phyloP scores from a whole-genome alignment of 2,329 filamentous ascomycete genomes.

The Pyrenophora tritici-repentis region DNA sequence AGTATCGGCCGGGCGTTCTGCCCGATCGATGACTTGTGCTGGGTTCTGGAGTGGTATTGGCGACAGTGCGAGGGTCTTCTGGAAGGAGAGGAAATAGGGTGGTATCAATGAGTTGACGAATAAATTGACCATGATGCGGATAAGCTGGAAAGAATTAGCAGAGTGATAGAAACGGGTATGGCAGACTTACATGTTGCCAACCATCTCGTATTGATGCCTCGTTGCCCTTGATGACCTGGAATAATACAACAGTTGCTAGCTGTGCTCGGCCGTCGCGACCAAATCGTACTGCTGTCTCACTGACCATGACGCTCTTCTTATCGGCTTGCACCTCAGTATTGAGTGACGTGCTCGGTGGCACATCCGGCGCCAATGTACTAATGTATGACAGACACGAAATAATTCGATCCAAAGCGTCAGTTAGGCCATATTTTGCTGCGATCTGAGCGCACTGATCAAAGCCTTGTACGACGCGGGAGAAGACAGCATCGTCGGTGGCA shows the following conservation, averaged over 20 bases:
- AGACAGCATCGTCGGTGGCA: conserved; percentile 94
- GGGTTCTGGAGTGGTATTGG: conserved; percentile 88
- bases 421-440: conserved; percentile 80
- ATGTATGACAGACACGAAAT: conserved; percentile 89
- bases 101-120: conserved; percentile 95
- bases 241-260: conserved; percentile 91
- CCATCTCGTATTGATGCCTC: conserved; percentile 76
- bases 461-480: conserved; percentile 87
- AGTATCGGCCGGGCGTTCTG: conserved; percentile 74
- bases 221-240: conserved; percentile 85
- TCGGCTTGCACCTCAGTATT: conserved; percentile 96
- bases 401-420: conserved; percentile 89
- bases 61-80: conserved; percentile 71
- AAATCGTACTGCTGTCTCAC: conserved; percentile 93
- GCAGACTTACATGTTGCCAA: conserved; percentile 72
- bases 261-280: conserved; percentile 93
- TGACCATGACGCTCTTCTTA: conserved; percentile 96
- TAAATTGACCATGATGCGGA: conserved; percentile 91
- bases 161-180: background rate
- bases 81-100: conserved; percentile 71
- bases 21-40: conserved; percentile 90
- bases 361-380: conserved; percentile 79
- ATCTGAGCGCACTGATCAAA: conserved; percentile 97
- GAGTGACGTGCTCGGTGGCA: conserved; percentile 78
- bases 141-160: conserved; percentile 65